Conservation (phyloP, 176 grass and related monocot species). For the Eragrostis nindensis region DNA sequence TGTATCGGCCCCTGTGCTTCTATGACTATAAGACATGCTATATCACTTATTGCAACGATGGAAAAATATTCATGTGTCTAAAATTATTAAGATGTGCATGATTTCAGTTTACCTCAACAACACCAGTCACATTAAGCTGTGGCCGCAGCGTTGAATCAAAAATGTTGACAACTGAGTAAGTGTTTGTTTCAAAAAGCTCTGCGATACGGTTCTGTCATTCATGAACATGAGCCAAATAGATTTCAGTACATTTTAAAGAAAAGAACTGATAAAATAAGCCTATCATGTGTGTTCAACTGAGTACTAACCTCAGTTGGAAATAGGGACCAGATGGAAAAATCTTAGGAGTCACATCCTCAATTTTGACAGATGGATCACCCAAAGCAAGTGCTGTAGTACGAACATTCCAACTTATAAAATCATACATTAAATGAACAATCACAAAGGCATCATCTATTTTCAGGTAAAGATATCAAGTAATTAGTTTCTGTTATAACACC, state of each 20-base stretch:
- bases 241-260: slow-evolving; percentile 15
- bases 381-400: slow-evolving; percentile 67
- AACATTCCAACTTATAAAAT: slow-evolving; percentile 13
- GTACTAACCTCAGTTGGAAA: slow-evolving; percentile 79
- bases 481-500: slow-evolving; percentile 14
- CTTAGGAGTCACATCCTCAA: slow-evolving; percentile 73
- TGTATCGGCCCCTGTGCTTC: not conserved
- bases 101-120: slow-evolving; percentile 77
- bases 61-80: not conserved
- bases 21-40: not conserved
- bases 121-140: slow-evolving; percentile 87
- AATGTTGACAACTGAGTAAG: slow-evolving; percentile 95
- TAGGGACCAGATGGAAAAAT: slow-evolving; percentile 75
- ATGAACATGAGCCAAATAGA: slow-evolving; percentile 26
- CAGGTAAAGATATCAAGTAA: not conserved
- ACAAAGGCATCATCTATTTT: not conserved
- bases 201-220: slow-evolving; percentile 67
- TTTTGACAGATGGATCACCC: slow-evolving; percentile 69
- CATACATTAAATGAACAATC: not conserved
- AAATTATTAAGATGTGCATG: slow-evolving; percentile 18
- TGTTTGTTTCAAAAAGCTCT: slow-evolving; percentile 92
- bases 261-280: slow-evolving; percentile 12
- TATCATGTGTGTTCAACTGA: slow-evolving; percentile 9
- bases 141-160: slow-evolving; percentile 92
- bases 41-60: not conserved